Evolutionary conservation across 352 stramenopile species (phyloP).

Genomic region (Globisporangium alternatum): DNA sequence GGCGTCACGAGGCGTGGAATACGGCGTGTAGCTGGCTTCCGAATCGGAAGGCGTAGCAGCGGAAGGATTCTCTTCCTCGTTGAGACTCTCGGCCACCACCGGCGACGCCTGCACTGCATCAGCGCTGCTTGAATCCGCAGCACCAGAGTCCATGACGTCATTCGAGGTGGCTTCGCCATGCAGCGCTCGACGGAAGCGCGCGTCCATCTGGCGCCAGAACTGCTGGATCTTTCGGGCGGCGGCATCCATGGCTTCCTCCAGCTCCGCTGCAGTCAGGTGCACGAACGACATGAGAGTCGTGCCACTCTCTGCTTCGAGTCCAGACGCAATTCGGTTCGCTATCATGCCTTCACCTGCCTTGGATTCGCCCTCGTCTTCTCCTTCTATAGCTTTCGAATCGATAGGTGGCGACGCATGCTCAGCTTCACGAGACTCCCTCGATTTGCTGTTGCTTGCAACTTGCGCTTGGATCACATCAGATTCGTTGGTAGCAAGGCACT

Average conservation of each 20-base stretch:
- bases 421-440: no score
- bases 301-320: constrained; percentile 1
- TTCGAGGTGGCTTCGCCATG: neutral
- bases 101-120: neutral
- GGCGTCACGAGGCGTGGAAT: constrained; percentile 7
- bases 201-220: constrained; percentile 20
- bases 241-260: constrained; percentile 15
- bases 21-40: constrained; percentile 5
- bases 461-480: neutral
- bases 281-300: neutral
- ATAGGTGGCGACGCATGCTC: no score
- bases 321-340: constrained; percentile 5
- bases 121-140: neutral
- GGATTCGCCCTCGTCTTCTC: neutral
- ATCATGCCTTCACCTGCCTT: neutral
- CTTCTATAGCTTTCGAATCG: no score
- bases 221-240: constrained; percentile 20
- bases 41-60: neutral
- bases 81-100: neutral
- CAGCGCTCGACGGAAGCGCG: constrained; percentile 1
- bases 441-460: neutral
- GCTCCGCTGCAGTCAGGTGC: constrained; percentile 4
- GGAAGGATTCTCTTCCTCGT: neutral
- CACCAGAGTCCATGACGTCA: neutral
- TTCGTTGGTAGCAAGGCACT: neutral